Conservation (phyloP, 805 yeast genomes). For the Schizosaccharomyces pombe region DNA sequence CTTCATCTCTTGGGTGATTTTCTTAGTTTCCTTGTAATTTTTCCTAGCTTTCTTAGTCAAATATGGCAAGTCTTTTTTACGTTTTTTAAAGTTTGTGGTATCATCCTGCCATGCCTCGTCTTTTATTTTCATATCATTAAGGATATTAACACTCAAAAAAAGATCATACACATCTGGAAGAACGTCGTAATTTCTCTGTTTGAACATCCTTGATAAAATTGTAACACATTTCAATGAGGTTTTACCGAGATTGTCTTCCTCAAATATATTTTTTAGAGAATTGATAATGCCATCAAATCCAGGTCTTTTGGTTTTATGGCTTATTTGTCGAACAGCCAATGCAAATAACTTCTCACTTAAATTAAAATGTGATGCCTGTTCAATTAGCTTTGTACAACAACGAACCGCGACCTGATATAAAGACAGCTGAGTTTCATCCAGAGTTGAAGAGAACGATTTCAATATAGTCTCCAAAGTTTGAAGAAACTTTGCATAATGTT, state of each 20-base stretch:
- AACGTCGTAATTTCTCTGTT: conserved; percentile 50
- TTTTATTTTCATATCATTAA: conserved; percentile 16
- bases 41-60: conserved; percentile 76
- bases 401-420: neutral
- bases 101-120: conserved; percentile 8
- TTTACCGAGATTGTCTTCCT: conserved; percentile 62
- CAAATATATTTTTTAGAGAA: conserved; percentile 43
- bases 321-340: conserved; percentile 42
- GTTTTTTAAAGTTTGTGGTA: conserved; percentile 15
- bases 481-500: conserved; percentile 44
- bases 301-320: conserved; percentile 22
- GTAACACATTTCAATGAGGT: conserved; percentile 53
- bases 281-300: conserved; percentile 37
- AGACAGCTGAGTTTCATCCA: neutral
- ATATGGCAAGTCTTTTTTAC: conserved; percentile 76
- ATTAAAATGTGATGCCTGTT: conserved; percentile 55
- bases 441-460: conserved; percentile 9
- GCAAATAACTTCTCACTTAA: conserved; percentile 51
- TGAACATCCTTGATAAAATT: conserved; percentile 42
- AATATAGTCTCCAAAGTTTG: conserved; percentile 26
- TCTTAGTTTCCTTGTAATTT: conserved; percentile 61
- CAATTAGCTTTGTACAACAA: conserved; percentile 35
- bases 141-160: conserved; percentile 33
- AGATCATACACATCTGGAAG: conserved; percentile 64
- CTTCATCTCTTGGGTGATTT: conserved; percentile 71